phyloP scores from a whole-genome alignment of 2,329 filamentous ascomycete species.

The Fusarium chuoi region DNA sequence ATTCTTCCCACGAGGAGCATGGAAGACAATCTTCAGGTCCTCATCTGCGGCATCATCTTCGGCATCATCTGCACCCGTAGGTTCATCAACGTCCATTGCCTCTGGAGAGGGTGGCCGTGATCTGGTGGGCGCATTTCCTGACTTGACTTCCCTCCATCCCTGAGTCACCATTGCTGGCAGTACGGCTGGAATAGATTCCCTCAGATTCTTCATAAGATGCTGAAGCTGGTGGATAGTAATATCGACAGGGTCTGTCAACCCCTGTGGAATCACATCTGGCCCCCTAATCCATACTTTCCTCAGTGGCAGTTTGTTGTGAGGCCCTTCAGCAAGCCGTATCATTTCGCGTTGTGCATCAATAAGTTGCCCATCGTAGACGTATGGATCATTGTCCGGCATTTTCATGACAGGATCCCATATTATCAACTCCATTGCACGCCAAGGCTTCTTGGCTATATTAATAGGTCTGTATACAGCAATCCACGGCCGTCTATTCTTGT shows the following conservation, averaged over 20 bases:
- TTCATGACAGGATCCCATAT: slow-evolving; percentile 62
- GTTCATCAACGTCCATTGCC: slow-evolving; percentile 34
- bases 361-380: slow-evolving; percentile 50
- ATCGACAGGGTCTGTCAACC: slow-evolving; percentile 53
- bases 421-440: slow-evolving; percentile 57
- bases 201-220: slow-evolving; percentile 47
- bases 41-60: slow-evolving; percentile 34
- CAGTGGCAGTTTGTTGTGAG: slow-evolving; percentile 46
- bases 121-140: slow-evolving; percentile 1
- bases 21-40: slow-evolving; percentile 55
- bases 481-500: slow-evolving; percentile 59
- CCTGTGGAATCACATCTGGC: slow-evolving; percentile 37
- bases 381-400: slow-evolving; percentile 32
- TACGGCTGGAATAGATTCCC: slow-evolving; percentile 50
- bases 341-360: slow-evolving; percentile 58
- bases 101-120: slow-evolving; percentile 9
- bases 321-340: slow-evolving; percentile 50
- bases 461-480: slow-evolving; percentile 59
- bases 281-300: slow-evolving; percentile 59
- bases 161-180: slow-evolving; percentile 41
- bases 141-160: slow-evolving; percentile 54
- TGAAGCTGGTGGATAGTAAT: slow-evolving; percentile 53
- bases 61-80: not conserved
- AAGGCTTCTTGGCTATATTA: slow-evolving; percentile 49
- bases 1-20: slow-evolving; percentile 54